Evolutionary conservation across 2,329 filamentous ascomycete genomes (phyloP).

Genomic region (Xylaria sp.): DNA sequence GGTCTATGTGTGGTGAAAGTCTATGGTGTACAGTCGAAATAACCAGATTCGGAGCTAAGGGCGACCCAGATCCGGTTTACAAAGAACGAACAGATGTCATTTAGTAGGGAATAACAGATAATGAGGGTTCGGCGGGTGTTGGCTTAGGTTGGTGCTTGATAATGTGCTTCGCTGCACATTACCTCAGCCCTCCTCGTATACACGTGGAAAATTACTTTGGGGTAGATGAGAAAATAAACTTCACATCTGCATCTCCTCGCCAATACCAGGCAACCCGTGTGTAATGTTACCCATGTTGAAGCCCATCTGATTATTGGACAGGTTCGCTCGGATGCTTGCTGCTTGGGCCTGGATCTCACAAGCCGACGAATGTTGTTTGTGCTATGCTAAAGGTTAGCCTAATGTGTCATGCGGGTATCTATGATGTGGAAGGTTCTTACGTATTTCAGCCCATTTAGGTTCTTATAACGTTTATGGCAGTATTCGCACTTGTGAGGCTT

Average conservation of each 20-base stretch:
- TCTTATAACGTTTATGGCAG: conserved; percentile 99
- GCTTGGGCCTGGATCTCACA: conserved; percentile 84
- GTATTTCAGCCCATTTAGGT: conserved; percentile 97
- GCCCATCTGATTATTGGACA: conserved; percentile 49
- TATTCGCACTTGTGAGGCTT: conserved; percentile 98
- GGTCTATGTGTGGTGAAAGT: conserved; percentile 48
- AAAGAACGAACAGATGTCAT: conserved; percentile 24
- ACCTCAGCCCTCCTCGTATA: not conserved
- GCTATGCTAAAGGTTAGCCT: conserved; percentile 55
- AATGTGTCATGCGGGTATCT: conserved; percentile 43
- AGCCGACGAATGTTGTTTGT: conserved; percentile 84
- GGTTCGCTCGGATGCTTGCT: conserved; percentile 55
- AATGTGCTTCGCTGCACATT: conserved; percentile 2
- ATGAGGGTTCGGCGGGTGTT: not conserved
- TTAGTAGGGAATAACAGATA: conserved; percentile 21
- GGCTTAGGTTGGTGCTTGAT: not conserved
- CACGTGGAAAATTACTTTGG: conserved; percentile 1
- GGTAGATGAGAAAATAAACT: conserved; percentile 24
- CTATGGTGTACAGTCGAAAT: conserved; percentile 47
- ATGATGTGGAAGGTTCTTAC: conserved; percentile 58
- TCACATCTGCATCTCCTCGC: conserved; percentile 61
- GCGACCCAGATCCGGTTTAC: conserved; percentile 12
- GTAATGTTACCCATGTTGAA: conserved; percentile 47
- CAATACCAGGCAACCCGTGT: conserved; percentile 65
- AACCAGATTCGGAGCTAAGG: conserved; percentile 27